These are phyloP conservation scores for Suhomyces wounanorum DNA, from an alignment of 1,139 yeast species.

Conservation along the genomic window DNA sequence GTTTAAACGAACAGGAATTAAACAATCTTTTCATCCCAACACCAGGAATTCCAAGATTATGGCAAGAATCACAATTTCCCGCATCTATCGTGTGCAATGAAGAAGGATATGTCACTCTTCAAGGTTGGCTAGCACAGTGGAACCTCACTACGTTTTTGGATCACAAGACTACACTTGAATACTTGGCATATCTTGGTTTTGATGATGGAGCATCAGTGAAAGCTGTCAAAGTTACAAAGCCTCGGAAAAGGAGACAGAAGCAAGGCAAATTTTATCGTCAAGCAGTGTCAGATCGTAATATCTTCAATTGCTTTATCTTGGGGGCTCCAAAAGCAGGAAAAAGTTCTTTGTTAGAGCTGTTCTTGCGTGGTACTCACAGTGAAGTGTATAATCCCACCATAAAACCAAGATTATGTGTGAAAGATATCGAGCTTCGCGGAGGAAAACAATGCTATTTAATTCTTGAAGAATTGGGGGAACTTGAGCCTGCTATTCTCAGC, in stretches of 20 bases:
- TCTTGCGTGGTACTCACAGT: slow-evolving; percentile 71
- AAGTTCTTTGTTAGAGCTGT: slow-evolving; percentile 77
- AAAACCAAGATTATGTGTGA: slow-evolving; percentile 78
- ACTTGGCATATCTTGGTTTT: slow-evolving; percentile 86
- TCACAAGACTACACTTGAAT: slow-evolving; percentile 80
- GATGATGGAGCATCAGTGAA: slow-evolving; percentile 54
- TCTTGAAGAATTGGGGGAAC: slow-evolving; percentile 84
- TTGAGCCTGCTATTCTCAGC: slow-evolving; percentile 79
- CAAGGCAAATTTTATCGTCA: slow-evolving; percentile 70
- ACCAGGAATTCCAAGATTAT: slow-evolving; percentile 85
- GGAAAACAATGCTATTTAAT: slow-evolving; percentile 94
- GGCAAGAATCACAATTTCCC: slow-evolving; percentile 88
- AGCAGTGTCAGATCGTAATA: slow-evolving; percentile 77
- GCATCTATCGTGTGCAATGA: slow-evolving; percentile 85
- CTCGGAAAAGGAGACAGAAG: slow-evolving; percentile 65
- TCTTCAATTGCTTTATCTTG: slow-evolving; percentile 82
- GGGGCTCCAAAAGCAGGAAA: slow-evolving; percentile 90
- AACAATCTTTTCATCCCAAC: slow-evolving; percentile 75
- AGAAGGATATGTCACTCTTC: slow-evolving; percentile 83
- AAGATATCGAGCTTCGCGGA: slow-evolving; percentile 91
- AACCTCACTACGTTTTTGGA: slow-evolving; percentile 90
- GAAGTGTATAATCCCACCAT: slow-evolving; percentile 81
- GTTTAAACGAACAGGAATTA: slow-evolving; percentile 74
- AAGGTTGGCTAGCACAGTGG: slow-evolving; percentile 99
- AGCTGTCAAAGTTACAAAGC: slow-evolving; percentile 81